These are phyloP conservation scores for Cerrena zonata DNA, from an alignment of 1,284 basidiomycete genomes.

Conservation along the genomic window DNA sequence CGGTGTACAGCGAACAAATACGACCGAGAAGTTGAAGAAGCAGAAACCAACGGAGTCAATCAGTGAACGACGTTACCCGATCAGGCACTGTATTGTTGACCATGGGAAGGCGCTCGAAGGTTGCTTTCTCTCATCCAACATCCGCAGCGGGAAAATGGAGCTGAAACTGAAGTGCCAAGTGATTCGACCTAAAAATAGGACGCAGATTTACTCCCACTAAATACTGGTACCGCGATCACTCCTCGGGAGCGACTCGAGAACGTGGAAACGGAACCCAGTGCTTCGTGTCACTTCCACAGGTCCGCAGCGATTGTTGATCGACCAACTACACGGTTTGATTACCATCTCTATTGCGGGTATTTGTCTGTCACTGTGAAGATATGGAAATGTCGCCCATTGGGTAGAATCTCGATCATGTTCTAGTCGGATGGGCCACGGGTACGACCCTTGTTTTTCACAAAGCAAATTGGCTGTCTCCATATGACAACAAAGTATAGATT, in stretches of 20 bases:
- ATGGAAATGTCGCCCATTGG: too few relatives aligned
- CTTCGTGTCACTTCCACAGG: not conserved
- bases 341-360: not conserved
- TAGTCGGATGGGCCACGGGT: too few relatives aligned
- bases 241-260: not conserved
- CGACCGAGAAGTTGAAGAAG: not conserved
- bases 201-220: not conserved
- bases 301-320: not conserved
- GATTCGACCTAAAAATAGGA: not conserved
- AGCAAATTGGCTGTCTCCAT: too few relatives aligned
- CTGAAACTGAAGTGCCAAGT: not conserved
- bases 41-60: not conserved
- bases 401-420: too few relatives aligned
- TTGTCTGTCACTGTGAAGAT: not conserved
- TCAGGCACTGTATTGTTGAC: not conserved
- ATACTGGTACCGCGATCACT: not conserved
- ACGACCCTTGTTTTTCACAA: too few relatives aligned
- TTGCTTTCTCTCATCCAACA: not conserved
- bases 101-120: not conserved
- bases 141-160: constrained; percentile 1
- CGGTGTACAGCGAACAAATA: too few relatives aligned
- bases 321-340: not conserved
- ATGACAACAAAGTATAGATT: not conserved
- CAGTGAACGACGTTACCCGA: not conserved
- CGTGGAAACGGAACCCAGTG: not conserved